phyloP scores from a whole-genome alignment of 2,329 filamentous ascomycete genomes.

The Sarocladium strictum region DNA sequence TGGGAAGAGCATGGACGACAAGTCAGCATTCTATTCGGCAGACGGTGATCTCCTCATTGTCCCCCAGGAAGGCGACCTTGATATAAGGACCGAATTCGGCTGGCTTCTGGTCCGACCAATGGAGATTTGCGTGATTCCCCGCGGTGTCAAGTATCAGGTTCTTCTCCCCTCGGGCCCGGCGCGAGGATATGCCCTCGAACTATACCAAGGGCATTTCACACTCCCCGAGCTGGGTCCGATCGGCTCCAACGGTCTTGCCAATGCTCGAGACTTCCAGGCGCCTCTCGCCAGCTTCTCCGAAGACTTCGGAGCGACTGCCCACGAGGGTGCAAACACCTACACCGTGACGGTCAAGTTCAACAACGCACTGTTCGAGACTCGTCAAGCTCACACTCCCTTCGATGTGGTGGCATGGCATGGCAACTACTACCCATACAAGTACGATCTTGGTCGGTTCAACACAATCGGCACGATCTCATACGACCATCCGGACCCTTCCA shows the following conservation, averaged over 20 bases:
- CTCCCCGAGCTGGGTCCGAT: slow-evolving; percentile 70
- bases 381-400: slow-evolving; percentile 67
- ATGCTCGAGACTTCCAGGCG: slow-evolving; percentile 68
- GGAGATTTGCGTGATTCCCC: slow-evolving; percentile 71
- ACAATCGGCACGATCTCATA: slow-evolving; percentile 66
- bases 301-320: slow-evolving; percentile 24
- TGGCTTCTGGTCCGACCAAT: slow-evolving; percentile 68
- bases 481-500: slow-evolving; percentile 74
- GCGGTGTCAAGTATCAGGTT: slow-evolving; percentile 69
- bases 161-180: slow-evolving; percentile 55
- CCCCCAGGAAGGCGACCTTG: slow-evolving; percentile 65
- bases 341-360: slow-evolving; percentile 59
- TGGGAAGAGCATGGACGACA: slow-evolving; percentile 68
- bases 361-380: slow-evolving; percentile 56
- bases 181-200: slow-evolving; percentile 68
- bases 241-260: slow-evolving; percentile 69
- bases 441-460: slow-evolving; percentile 73
- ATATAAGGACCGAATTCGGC: slow-evolving; percentile 74
- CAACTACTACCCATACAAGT: slow-evolving; percentile 76
- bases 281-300: slow-evolving; percentile 65
- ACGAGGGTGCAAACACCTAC: slow-evolving; percentile 22
- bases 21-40: slow-evolving; percentile 75
- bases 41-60: slow-evolving; percentile 77
- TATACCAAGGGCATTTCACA: slow-evolving; percentile 66
- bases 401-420: slow-evolving; percentile 80